Evolutionary conservation across 805 yeast species (phyloP).

Genomic region (Ogataea degrootiae): DNA sequence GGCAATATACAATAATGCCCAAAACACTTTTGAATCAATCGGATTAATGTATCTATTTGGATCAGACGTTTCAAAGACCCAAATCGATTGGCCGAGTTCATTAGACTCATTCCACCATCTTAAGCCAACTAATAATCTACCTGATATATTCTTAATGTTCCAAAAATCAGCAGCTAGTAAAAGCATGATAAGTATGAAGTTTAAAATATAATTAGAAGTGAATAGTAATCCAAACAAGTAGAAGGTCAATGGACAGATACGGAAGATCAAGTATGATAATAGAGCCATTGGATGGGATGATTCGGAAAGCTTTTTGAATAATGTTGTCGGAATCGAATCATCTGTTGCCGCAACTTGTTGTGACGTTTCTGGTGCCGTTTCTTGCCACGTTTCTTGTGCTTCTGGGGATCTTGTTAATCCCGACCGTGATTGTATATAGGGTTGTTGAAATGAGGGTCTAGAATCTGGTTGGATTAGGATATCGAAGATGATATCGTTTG

Average conservation of each 20-base stretch:
- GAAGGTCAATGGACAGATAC: conserved; percentile 57
- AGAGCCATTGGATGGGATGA: conserved; percentile 85
- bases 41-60: conserved; percentile 74
- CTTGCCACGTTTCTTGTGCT: background rate
- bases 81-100: conserved; percentile 58
- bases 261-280: conserved; percentile 54
- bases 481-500: too few species aligned
- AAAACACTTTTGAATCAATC: conserved; percentile 84
- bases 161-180: conserved; percentile 87
- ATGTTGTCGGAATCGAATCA: conserved; percentile 24
- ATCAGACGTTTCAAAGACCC: conserved; percentile 89
- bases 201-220: conserved; percentile 61
- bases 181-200: conserved; percentile 74
- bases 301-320: conserved; percentile 48
- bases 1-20: conserved; percentile 71
- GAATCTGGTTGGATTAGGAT: too few species aligned
- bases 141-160: conserved; percentile 88
- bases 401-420: background rate
- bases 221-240: conserved; percentile 70
- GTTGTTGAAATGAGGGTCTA: background rate
- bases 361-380: background rate
- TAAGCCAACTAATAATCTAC: conserved; percentile 83
- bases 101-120: conserved; percentile 96
- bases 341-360: conserved; percentile 5
- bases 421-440: background rate